These are phyloP conservation scores for Oenanthe sinensis DNA, from an alignment of 129 eudicot genomes.

Conservation along the genomic window DNA sequence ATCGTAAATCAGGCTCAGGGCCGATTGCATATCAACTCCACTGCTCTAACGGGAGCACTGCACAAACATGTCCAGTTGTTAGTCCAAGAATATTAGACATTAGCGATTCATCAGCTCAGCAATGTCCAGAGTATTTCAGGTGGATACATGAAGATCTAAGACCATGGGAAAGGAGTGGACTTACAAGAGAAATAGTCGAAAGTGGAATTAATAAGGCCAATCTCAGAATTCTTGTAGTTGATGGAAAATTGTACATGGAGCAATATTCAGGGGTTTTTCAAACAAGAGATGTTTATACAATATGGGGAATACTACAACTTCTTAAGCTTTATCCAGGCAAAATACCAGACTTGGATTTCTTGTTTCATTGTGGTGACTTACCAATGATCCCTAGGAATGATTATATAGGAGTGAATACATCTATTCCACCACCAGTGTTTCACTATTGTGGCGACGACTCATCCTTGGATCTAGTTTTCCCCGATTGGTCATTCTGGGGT, in stretches of 20 bases:
- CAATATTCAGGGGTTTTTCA: conserved; percentile 35
- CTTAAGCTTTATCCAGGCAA: conserved; percentile 42
- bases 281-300: conserved; percentile 46
- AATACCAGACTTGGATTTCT: conserved; percentile 45
- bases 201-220: conserved; percentile 30
- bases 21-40: not conserved
- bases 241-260: conserved; percentile 41
- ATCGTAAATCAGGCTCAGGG: not conserved
- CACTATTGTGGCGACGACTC: conserved; percentile 53
- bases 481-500: conserved; percentile 70
- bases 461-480: conserved; percentile 45
- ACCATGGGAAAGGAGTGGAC: conserved; percentile 39
- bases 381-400: conserved; percentile 27
- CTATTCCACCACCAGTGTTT: conserved; percentile 35
- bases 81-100: not conserved
- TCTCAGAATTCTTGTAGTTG: conserved; percentile 35
- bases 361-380: conserved; percentile 51
- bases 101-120: not conserved
- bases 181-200: conserved; percentile 43
- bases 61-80: conserved; percentile 1
- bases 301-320: conserved; percentile 54
- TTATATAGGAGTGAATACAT: conserved; percentile 22
- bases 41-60: not conserved
- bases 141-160: conserved; percentile 53
- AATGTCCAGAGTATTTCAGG: conserved; percentile 51